Conservation (phyloP, 352 stramenopile species). For the Globisporangium nunn region DNA sequence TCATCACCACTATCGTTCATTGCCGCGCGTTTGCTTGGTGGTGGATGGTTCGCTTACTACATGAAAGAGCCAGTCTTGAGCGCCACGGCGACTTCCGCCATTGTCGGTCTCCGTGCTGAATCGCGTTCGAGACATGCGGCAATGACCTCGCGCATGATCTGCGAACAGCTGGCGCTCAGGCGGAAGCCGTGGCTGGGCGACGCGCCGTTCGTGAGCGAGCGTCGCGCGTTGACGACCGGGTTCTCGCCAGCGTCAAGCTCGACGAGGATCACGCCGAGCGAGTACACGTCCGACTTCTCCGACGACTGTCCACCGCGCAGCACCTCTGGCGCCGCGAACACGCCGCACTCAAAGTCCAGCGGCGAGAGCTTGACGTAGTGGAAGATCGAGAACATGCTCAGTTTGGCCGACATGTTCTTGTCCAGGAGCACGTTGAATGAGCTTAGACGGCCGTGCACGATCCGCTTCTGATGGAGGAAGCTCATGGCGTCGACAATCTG, state of each 20-base stretch:
- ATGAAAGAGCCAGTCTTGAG: constrained; percentile 55
- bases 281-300: constrained; percentile 66
- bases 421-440: constrained; percentile 77
- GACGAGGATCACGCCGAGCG: constrained; percentile 73
- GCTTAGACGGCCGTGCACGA: constrained; percentile 71
- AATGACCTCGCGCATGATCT: constrained; percentile 61
- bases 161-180: constrained; percentile 46
- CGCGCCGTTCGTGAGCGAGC: constrained; percentile 26
- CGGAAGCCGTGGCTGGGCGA: constrained; percentile 39
- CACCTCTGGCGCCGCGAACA: constrained; percentile 70
- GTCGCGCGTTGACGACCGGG: constrained; percentile 51
- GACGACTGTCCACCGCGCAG: constrained; percentile 61
- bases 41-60: constrained; percentile 13
- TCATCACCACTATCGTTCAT: background rate
- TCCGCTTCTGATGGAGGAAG: constrained; percentile 61
- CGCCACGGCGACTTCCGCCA: constrained; percentile 51
- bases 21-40: background rate
- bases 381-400: constrained; percentile 74
- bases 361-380: constrained; percentile 71
- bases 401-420: constrained; percentile 51
- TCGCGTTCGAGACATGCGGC: constrained; percentile 52
- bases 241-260: constrained; percentile 70
- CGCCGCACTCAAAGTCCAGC: constrained; percentile 52
- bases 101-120: constrained; percentile 39
- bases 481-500: constrained; percentile 62